Conservation (phyloP, 495 filamentous ascomycete genomes). For the Lepraria neglecta region DNA sequence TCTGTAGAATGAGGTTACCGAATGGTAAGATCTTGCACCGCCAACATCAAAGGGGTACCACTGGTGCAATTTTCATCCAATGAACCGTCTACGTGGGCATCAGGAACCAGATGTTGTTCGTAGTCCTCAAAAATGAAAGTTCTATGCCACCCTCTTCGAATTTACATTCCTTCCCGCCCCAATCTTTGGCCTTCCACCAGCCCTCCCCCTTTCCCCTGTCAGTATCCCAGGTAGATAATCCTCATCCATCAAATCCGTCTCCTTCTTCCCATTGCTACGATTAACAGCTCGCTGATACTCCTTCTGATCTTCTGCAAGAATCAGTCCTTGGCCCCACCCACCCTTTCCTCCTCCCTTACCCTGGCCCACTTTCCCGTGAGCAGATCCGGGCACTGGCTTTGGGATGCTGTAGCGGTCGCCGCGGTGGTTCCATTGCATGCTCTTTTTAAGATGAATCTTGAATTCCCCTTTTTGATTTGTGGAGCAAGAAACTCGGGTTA, state of each 20-base stretch:
- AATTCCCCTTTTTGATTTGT: slow-evolving; percentile 76
- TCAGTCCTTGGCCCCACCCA: slow-evolving; percentile 75
- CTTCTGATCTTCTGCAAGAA: slow-evolving; percentile 93
- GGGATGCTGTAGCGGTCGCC: slow-evolving; percentile 87
- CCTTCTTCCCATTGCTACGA: slow-evolving; percentile 57
- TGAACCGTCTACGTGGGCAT: too few relatives aligned
- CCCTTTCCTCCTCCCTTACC: slow-evolving; percentile 71
- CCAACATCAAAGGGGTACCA: not conserved
- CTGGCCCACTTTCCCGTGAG: slow-evolving; percentile 62
- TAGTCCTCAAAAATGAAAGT: not conserved
- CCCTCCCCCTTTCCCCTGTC: slow-evolving; percentile 63
- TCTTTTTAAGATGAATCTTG: slow-evolving; percentile 82
- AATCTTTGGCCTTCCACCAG: slow-evolving; percentile 62
- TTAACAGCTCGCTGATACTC: slow-evolving; percentile 66
- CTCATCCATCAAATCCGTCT: slow-evolving; percentile 86
- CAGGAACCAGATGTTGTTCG: not conserved
- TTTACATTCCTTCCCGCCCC: slow-evolving; percentile 86
- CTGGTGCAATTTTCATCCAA: not conserved
- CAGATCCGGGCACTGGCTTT: slow-evolving; percentile 73
- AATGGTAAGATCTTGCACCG: too few relatives aligned
- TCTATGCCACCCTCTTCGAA: slow-evolving; percentile 50
- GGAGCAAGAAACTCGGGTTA: slow-evolving; percentile 79
- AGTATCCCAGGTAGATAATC: slow-evolving; percentile 86
- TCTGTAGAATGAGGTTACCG: too few relatives aligned
- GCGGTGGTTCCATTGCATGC: slow-evolving; percentile 92